Base-by-base conservation (phyloP, 345 rosid genomes). In the Microthlaspi erraticum region DNA sequence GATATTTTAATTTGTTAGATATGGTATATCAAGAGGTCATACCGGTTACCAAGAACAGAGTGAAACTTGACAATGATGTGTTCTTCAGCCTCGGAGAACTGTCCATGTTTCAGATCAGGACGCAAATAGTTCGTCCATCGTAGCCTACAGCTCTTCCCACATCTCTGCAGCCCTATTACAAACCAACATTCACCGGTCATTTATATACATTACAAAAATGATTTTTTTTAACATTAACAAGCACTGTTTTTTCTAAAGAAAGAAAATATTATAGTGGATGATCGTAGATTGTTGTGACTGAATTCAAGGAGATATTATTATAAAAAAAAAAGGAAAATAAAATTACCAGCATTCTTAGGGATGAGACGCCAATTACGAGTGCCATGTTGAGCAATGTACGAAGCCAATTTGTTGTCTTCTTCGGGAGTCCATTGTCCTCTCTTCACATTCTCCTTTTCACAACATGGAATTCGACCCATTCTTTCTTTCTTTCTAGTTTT, bases 361-460 rank as follows among this genome's bases (percentile, higher is more conserved):
- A 91, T 89, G 79, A 94, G 97, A 19, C 93, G 93, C 93, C 98
- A 91, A 81, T 88, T 89, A 18, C 98, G 83, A 72, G 96, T 91
- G 57, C 98, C 98, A 20, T 89, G 98, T 76, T 92, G 91, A 72
- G 96, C 85, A 37, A 94, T 86, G 73, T 89, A 92, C 26, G 99
- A 89, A 59, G 97, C 85, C 60, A 94, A 83, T 75, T 94, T 92
- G 82, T 92, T 94, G 80, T 94, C 97, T 81, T 92, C 99, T 70
- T 92, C 98, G 41, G 96, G 98, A 32, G 98, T 91, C 99, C 99
- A 92, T 58, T 92, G 99, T 7, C 99, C 99, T 70, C 96, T 83
- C 70, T 94, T 89, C 75, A 94, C 98, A 60, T 77, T 89, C 57
- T 89, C 96, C 81, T 87, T 91, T 86, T 91, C 97, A 62, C 98